Evolutionary conservation across 1,139 yeast genomes (phyloP).

Genomic region (Suhomyces bokatorum): DNA sequence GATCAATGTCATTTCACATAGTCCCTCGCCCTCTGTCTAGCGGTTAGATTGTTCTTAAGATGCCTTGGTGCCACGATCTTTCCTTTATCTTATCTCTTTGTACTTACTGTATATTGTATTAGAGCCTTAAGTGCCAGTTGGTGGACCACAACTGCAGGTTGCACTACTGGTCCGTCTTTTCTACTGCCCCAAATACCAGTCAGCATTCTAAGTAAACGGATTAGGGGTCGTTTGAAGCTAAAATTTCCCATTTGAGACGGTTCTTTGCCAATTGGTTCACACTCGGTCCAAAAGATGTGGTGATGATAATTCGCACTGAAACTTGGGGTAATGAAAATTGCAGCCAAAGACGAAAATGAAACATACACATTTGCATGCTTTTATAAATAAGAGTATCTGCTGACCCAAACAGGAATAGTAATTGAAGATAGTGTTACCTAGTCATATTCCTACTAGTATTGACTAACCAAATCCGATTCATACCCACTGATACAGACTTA

Average conservation of each 20-base stretch:
- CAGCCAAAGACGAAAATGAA: not conserved
- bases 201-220: not conserved
- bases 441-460: too few species aligned
- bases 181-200: not conserved
- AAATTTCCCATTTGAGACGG: not conserved
- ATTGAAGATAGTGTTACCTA: too few species aligned
- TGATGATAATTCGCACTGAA: not conserved
- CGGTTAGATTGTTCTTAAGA: too few species aligned
- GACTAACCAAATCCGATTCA: too few species aligned
- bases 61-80: too few species aligned
- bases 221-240: not conserved
- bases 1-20: constrained; percentile 1
- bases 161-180: not conserved
- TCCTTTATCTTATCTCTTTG: too few species aligned
- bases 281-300: not conserved
- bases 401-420: not conserved
- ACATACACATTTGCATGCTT: not conserved
- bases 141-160: not conserved
- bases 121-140: not conserved
- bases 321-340: not conserved
- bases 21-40: not conserved
- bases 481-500: too few species aligned
- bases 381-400: too few species aligned
- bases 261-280: not conserved
- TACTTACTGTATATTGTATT: not conserved